A percentile compares a stretch with the other conserved stretches of the same genome.
These are phyloP conservation scores for Prunus mira DNA, from an alignment of 306 rosid genomes.

Conservation along the genomic window DNA sequence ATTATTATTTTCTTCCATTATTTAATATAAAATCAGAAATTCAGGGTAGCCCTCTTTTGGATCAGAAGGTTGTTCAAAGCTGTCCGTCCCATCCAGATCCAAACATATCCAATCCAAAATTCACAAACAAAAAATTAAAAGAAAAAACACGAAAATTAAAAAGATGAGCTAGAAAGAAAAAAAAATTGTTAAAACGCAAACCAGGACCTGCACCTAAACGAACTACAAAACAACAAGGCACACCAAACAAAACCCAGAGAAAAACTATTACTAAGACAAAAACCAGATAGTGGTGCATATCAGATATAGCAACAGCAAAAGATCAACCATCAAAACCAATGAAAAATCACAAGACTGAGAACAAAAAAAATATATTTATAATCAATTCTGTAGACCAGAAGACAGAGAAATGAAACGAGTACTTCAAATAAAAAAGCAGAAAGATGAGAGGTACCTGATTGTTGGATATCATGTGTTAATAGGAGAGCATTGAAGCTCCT, in stretches of 20 bases:
- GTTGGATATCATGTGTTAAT: not conserved
- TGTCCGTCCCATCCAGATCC: not conserved
- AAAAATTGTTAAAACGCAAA: not conserved
- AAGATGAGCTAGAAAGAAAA: not conserved
- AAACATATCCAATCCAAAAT: not conserved
- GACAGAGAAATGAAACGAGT: not conserved
- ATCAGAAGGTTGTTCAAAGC: not conserved
- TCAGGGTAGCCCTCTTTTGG: not conserved
- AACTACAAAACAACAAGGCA: not conserved
- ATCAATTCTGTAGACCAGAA: not conserved
- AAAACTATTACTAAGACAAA: not conserved
- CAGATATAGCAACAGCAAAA: not conserved
- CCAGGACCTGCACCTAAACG: not conserved
- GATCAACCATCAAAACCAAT: not conserved
- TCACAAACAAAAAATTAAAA: not conserved
- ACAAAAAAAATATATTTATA: not conserved
- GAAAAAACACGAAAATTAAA: not conserved
- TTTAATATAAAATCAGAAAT: not conserved
- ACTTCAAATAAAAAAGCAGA: not conserved
- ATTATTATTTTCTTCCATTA: not conserved
- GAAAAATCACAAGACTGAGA: not conserved
- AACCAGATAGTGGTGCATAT: not conserved
- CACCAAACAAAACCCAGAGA: not conserved
- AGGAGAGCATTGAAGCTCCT: conserved; percentile 1
- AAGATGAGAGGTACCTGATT: not conserved